Conservation (phyloP, 768 basidiomycete species). For the Daedaleopsis sinensis region DNA sequence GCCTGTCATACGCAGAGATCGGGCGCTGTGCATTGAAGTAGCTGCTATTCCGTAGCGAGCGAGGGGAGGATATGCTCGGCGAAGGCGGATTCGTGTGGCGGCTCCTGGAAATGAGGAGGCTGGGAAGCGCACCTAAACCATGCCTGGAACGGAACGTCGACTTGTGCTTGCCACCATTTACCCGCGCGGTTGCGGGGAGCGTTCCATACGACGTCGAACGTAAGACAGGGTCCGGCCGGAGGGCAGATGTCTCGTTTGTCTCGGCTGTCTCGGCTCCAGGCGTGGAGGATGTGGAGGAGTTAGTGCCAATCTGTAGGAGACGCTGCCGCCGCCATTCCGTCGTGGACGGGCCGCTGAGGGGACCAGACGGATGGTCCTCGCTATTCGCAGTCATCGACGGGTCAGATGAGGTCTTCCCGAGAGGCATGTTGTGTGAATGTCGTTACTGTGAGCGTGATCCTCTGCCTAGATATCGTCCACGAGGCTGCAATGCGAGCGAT, state of each 20-base stretch:
- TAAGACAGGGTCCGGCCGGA: conserved; percentile 27
- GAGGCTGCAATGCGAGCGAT: not conserved
- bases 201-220: conserved; percentile 58
- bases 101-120: conserved; percentile 33
- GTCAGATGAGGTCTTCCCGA: conserved; percentile 9
- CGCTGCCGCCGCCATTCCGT: conserved; percentile 65
- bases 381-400: conserved; percentile 1
- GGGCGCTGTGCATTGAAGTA: conserved; percentile 55
- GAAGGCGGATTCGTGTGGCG: conserved; percentile 38
- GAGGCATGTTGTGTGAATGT: conserved; percentile 12
- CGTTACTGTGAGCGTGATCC: not conserved
- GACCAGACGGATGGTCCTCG: conserved; percentile 33
- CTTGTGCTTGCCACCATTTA: conserved; percentile 8
- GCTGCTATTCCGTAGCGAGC: conserved; percentile 33
- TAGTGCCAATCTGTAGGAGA: conserved; percentile 54
- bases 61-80: conserved; percentile 36
- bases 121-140: conserved; percentile 40
- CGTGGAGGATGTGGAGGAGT: not conserved
- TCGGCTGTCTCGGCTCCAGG: conserved; percentile 6
- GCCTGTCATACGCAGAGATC: conserved; percentile 74
- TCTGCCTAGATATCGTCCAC: not conserved
- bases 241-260: conserved; percentile 21
- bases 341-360: conserved; percentile 52
- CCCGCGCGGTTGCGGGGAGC: conserved; percentile 29
- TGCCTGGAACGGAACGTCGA: conserved; percentile 37